Evolutionary conservation across 208 protist species (phyloP), one percentile per base, ranked within the genome.

Genomic region (Acanthamoeba healyi): DNA sequence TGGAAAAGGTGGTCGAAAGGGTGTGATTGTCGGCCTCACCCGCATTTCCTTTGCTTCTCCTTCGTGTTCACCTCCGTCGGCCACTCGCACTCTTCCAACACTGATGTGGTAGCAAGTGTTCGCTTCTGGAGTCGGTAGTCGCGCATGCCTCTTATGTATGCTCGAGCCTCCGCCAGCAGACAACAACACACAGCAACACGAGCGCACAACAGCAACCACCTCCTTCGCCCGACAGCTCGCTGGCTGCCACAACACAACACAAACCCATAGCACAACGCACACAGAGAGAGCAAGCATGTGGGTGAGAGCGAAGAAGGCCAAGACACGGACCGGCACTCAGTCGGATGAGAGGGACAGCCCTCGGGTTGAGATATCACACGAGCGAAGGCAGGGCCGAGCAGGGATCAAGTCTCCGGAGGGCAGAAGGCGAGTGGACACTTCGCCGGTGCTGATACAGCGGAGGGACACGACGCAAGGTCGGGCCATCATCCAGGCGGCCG

Each of bases 351-450:
- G 56, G 56, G 22, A 6, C 22, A 1, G 56, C 17, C 61, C 61
- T 9, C 61, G 67, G 15, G 36, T 77, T 4, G 67, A 77, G 36
- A 77, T 77, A 77, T 77, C 67, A 7, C 67, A 77, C 36, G 67
- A 77, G 38, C 17, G 67, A 36, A 38, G 67, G 67, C 67, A 77
- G 67, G 14, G 19, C 15, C 42, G 36, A 26, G n/a, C 24, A 65
- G 63, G 29, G 9, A 79, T 79, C 38, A 79, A 46, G 70, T 79
- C 70, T 17, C 70, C 70, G 34, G 70, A 79, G 36, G 32, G 70
- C 10, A 79, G 70, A 22, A 46, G 46, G 44, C 38, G 77, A n/a
- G 42, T n/a, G 77, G 77, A 86, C 44, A 86, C 77, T 24, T 86
- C 77, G 12, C 77, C 77, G 26, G 77, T 86, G 22, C 5, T 44